phyloP scores from a whole-genome alignment of 495 filamentous ascomycete genomes.

The Talaromyces ruber region DNA sequence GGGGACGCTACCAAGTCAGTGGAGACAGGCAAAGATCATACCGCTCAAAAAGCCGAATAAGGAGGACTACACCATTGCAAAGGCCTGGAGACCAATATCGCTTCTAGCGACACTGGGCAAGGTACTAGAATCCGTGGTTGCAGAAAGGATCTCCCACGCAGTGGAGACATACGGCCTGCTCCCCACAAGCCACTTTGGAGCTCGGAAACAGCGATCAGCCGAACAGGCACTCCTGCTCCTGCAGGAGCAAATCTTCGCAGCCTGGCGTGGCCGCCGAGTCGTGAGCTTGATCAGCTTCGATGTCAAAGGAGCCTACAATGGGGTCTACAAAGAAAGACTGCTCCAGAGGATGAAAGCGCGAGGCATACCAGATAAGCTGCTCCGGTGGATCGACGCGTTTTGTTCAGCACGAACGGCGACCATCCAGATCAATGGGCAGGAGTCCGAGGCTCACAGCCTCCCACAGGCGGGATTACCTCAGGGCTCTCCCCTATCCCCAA shows the following conservation, averaged over 20 bases:
- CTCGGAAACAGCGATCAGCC: not conserved
- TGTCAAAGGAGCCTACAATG: conserved; percentile 34
- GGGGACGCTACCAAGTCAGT: conserved; percentile 14
- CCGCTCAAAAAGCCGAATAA: conserved; percentile 20
- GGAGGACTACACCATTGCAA: conserved; percentile 10
- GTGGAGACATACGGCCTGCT: conserved; percentile 15
- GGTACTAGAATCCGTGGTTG: conserved; percentile 19
- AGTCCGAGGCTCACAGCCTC: not conserved
- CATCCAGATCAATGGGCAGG: not conserved
- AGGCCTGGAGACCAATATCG: conserved; percentile 15
- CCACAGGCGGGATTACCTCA: not conserved
- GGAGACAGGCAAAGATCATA: conserved; percentile 15
- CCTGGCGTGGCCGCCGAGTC: conserved; percentile 10
- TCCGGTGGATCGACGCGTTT: conserved; percentile 24
- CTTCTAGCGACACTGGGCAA: conserved; percentile 19
- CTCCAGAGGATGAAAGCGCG: conserved; percentile 21
- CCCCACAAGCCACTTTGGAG: conserved; percentile 8
- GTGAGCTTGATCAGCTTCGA: conserved; percentile 30
- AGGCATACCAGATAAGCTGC: conserved; percentile 19
- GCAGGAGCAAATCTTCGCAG: conserved; percentile 20
- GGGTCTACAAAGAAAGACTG: conserved; percentile 24
- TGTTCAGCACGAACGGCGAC: conserved; percentile 11
- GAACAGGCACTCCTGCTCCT: conserved; percentile 18
- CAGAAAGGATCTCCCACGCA: conserved; percentile 17
- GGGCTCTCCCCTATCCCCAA: too few relatives aligned